Base-by-base conservation (phyloP, 768 basidiomycete genomes). In the Leccinum subgranulosum region DNA sequence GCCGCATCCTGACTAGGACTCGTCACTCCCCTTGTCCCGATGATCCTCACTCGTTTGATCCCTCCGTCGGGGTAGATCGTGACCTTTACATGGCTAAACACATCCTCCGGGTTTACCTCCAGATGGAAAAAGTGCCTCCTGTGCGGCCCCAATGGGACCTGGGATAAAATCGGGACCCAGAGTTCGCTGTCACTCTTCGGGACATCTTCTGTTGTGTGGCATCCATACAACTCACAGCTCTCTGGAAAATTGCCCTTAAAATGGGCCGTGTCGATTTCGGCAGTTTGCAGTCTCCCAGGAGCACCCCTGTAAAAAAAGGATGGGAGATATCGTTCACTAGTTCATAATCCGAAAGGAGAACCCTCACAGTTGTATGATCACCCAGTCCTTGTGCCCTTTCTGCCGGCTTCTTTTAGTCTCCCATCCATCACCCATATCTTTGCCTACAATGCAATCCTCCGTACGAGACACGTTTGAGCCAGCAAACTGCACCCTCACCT, bases 381-480 rank as follows among this genome's bases (percentile, higher is more conserved):
- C 91, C 91, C 93, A 98, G 65, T 98, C 95, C 49, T 85, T 90
- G 73, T 94, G 94, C 39, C 81, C 92, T 54, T 81, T 81, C 45
- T 75, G 78, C 53, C 92, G 80, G 66, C 90, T 95, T 59, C 97
- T 81, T 70, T 90, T 93, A 3, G 96, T 98, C 75, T 99, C 97
- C 97, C 97, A 99, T 4, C 97, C 97, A 68, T 97, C 95, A 5
- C 94, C 86, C 94, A 99, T 99, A 66, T 96, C 88, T 68, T 86
- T 87, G 27, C 92, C 81, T 83, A 51, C 28, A 27, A 36, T 19
- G 25, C 43, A 49, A 59, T 33, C 55, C 4, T 52, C 19, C 48
- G 6, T 31, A 53, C 52, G 46, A 55, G 19, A n/a, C 34, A 1
- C 10, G 25, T 23, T 15, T 17, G 33, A 59, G 9, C 6, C 19